Evolutionary conservation across 106 monocot species (phyloP).

Genomic region (Xerophyta viscosa): DNA sequence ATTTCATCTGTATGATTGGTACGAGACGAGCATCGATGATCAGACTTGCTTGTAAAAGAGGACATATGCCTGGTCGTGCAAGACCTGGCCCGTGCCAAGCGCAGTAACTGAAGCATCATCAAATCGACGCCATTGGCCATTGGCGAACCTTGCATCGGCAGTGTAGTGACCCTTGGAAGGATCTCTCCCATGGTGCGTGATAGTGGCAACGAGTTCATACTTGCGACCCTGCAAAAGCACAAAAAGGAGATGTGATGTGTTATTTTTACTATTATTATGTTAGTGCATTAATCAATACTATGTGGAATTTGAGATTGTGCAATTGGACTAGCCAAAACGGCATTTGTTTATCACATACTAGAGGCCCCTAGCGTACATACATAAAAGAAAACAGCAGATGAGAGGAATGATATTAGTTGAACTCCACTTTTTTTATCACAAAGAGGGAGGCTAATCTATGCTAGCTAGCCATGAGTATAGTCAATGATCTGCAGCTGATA

Average conservation of each 20-base stretch:
- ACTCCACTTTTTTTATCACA: too few relatives aligned
- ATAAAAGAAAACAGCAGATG: too few relatives aligned
- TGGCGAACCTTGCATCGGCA: constrained; percentile 41
- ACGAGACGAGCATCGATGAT: neutral
- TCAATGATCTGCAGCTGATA: too few relatives aligned
- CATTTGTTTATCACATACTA: too few relatives aligned
- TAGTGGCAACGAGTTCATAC: constrained; percentile 70
- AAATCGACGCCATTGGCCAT: constrained; percentile 53
- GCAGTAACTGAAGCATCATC: constrained; percentile 54
- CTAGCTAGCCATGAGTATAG: too few relatives aligned
- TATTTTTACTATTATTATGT: too few relatives aligned
- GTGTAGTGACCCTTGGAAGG: constrained; percentile 75
- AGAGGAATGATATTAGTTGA: too few relatives aligned
- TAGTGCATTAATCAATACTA: too few relatives aligned
- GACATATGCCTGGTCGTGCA: constrained; percentile 77
- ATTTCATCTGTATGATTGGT: neutral
- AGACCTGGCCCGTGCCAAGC: constrained; percentile 27
- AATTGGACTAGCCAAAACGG: too few relatives aligned
- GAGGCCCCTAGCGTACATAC: too few relatives aligned
- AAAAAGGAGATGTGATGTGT: neutral
- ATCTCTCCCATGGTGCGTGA: constrained; percentile 64
- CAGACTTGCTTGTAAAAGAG: constrained; percentile 63
- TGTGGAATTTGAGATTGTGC: too few relatives aligned
- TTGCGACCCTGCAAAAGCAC: constrained; percentile 34
- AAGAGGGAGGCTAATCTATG: too few relatives aligned